These are phyloP conservation scores for Ophiostoma piceae DNA, from an alignment of 2,329 filamentous ascomycete species.

Conservation along the genomic window DNA sequence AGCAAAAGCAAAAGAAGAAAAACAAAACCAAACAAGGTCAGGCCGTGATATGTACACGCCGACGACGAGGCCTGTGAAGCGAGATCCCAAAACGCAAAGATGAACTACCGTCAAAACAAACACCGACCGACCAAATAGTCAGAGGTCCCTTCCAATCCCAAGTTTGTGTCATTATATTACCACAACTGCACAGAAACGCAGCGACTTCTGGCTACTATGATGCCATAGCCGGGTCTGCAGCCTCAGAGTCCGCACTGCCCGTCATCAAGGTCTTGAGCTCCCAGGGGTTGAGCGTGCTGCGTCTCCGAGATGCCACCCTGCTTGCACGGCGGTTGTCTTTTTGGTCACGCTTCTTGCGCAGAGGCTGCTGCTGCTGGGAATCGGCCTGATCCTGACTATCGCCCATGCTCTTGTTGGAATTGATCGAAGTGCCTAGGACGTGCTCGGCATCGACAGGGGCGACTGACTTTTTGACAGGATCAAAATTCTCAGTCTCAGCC, in stretches of 20 bases:
- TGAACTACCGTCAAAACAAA: not conserved
- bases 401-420: not conserved
- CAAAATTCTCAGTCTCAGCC: slow-evolving; percentile 17
- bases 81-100: not conserved
- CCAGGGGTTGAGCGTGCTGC: slow-evolving; percentile 70
- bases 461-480: slow-evolving; percentile 24
- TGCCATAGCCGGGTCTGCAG: not conserved
- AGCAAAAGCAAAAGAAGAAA: not conserved
- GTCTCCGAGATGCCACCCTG: slow-evolving; percentile 56
- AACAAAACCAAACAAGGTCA: not conserved
- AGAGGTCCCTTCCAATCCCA: not conserved
- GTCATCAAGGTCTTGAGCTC: slow-evolving; percentile 63
- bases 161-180: not conserved
- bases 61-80: too few relatives aligned
- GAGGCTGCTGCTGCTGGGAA: slow-evolving; percentile 31
- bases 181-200: too few relatives aligned
- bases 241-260: slow-evolving; percentile 30
- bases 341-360: slow-evolving; percentile 44
- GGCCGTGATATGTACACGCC: not conserved
- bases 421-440: not conserved
- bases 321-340: slow-evolving; percentile 41
- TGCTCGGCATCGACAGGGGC: not conserved
- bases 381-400: not conserved
- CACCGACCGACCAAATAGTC: not conserved
- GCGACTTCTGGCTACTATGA: not conserved